Base-by-base conservation (phyloP, 2,329 filamentous ascomycete genomes). In the Colletotrichum coccodes region DNA sequence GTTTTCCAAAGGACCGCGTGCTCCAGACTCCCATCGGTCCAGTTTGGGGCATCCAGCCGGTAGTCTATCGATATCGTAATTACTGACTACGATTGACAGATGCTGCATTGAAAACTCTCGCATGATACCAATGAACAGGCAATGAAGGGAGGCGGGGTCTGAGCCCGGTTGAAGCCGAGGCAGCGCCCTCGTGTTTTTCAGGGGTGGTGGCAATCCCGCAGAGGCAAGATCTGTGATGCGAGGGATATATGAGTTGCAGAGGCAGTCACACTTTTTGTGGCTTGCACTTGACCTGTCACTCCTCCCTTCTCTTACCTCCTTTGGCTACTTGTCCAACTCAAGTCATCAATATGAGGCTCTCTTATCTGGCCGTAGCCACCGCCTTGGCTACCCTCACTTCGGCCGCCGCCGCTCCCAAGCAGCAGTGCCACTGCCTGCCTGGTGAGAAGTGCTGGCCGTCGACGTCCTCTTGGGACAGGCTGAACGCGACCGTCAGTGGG, bases 401-500 rank as follows among this genome's bases (percentile, higher is more conserved):
- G 14, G 61, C 60, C 28, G 66, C 66, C 4, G 64, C 49, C 26
- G 44, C 64, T 18, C 57, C 68, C 50, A 68, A 47, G 56, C 68
- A 56, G 44, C 65, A 64, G 42, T 87, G 84, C 72, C 79, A 80
- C n/a, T 84, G 81, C 75, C 79, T 85, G 40, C 87, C 88, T 0
- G 83, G 82, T 14, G 85, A 90, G 60, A 14, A 71, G 0, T 84
- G 81, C 73, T 91, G 89, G 87, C 89, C 89, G 0, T 76, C 77
- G 0, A n/a, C 71, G 0, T 53, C 72, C 1, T 74, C 77, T 6
- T 91, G 89, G 88, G 71, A 77, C 4, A 60, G 71, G 0, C 82
- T 91, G 58, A 89, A 91, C 72, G 57, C 75, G 8, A 84, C 87
- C 1, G 78, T 90, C 2, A 77, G 79, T 23, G 87, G 86, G 0